These are phyloP conservation scores for Ganoderma multipileum DNA, from an alignment of 1,284 basidiomycete genomes.

Conservation along the genomic window DNA sequence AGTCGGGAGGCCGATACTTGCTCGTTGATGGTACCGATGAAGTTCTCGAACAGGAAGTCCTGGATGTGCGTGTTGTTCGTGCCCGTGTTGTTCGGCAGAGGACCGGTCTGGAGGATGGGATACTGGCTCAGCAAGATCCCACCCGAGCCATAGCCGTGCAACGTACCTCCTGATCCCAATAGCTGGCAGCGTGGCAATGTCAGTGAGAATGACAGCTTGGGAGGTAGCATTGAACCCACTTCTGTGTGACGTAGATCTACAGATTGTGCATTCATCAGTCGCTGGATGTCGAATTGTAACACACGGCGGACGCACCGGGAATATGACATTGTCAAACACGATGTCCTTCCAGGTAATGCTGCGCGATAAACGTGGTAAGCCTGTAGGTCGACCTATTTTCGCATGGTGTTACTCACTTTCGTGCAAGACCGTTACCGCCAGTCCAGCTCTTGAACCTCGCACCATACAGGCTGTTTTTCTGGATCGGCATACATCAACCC, in stretches of 20 bases:
- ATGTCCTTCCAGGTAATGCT: conserved; percentile 70
- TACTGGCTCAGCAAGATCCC: neutral
- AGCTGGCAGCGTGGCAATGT: conserved; percentile 42
- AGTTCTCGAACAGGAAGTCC: conserved; percentile 62
- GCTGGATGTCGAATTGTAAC: neutral
- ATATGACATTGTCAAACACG: conserved; percentile 55
- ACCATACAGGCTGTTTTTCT: conserved; percentile 61
- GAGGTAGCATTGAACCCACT: conserved; percentile 46
- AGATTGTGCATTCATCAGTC: neutral
- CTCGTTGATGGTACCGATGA: conserved; percentile 60
- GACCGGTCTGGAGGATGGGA: conserved; percentile 38
- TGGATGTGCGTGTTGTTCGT: conserved; percentile 61
- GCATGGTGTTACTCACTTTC: conserved; percentile 49
- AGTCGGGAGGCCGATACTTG: conserved; percentile 36
- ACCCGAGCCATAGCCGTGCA: neutral
- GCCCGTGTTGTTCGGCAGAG: conserved; percentile 50
- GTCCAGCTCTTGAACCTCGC: conserved; percentile 77
- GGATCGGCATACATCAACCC: conserved; percentile 2
- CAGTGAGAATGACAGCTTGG: neutral
- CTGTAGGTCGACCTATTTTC: conserved; percentile 1
- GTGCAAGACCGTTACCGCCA: conserved; percentile 63
- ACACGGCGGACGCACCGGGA: conserved; percentile 51
- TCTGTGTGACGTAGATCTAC: conserved; percentile 69
- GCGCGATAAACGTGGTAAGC: neutral
- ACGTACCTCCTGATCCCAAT: conserved; percentile 64